Evolutionary conservation across 1,139 yeast genomes (phyloP), one percentile per base, ranked within the genome.

Genomic region (Candida sanyaensis): DNA sequence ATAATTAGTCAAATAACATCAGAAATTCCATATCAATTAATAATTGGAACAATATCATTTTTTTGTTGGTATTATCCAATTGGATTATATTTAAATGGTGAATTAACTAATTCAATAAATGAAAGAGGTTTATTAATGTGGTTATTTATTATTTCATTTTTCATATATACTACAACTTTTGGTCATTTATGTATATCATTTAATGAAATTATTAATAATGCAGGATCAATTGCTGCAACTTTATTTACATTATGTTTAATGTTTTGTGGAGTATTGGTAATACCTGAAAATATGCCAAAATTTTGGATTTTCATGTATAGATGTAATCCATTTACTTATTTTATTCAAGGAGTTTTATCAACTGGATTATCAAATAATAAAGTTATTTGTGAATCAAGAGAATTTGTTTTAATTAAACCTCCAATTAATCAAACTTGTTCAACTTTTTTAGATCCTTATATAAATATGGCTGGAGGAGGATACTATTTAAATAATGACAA

Each of bases 41-140:
- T 83, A 5, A 73, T 78, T 49, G 91, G 91, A 54, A 83, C 91
- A 1, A 26, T 87, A 6, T 76, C 85, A 5, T 90, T 76, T 69
- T 79, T 88, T 62, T 79, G 85, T 51, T 88, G 88, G 84, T 90
- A 88, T 66, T 90, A 86, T 62, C 95, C 96, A 6, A 81, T 88
- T 53, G 96, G 95, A 1, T 69, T 84, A 48, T 80, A 84, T 59
- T 47, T 58, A 7, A 84, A 84, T 62, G 87, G 90, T 8, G 65
- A 64, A 6, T 59, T 64, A 31, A 64, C 61, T 33, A 55, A 62
- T 47, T 37, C 56, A 1, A 66, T 64, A 11, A 44, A 55, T 43
- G 57, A 62, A 43, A 62, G 78, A 64, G 76, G 86, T 71, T 65
- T 72, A 48, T 61, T 74, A 50, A 62, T 67, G 65, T 65, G 79